phyloP scores from a whole-genome alignment of 2,329 filamentous ascomycete species.

The Gaeumannomyces sp. region DNA sequence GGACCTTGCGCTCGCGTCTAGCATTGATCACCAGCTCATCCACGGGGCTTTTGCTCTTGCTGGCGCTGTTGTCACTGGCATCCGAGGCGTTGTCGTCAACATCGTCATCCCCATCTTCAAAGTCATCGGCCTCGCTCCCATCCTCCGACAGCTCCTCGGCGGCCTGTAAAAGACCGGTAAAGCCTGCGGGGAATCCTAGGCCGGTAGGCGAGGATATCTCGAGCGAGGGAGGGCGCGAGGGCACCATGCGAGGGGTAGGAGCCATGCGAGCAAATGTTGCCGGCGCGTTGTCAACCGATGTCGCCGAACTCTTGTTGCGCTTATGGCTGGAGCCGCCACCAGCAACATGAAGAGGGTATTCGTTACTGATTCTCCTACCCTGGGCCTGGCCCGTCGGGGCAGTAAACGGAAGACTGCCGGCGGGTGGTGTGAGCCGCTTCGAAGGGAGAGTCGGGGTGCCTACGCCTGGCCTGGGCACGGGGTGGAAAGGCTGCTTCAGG shows the following conservation, averaged over 20 bases:
- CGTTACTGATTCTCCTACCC: background rate
- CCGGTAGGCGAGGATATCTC: slow-evolving; percentile 28
- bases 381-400: background rate
- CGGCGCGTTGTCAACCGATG: background rate
- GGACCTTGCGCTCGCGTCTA: slow-evolving; percentile 84
- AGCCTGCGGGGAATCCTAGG: slow-evolving; percentile 21
- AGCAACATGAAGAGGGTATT: background rate
- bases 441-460: background rate
- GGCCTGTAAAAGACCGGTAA: slow-evolving; percentile 51
- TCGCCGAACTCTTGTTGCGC: background rate
- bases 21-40: slow-evolving; percentile 82
- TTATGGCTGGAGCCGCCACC: background rate
- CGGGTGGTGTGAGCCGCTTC: background rate
- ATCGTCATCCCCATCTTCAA: slow-evolving; percentile 27
- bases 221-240: slow-evolving; percentile 23
- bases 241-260: background rate
- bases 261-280: background rate
- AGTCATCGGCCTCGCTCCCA: slow-evolving; percentile 34
- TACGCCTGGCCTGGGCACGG: background rate
- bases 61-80: slow-evolving; percentile 46
- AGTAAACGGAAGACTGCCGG: background rate
- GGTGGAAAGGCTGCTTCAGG: slow-evolving; percentile 29
- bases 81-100: slow-evolving; percentile 24
- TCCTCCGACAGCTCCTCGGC: slow-evolving; percentile 42
- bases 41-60: slow-evolving; percentile 48